Base-by-base conservation (phyloP, 2,329 filamentous ascomycete species). In the Myotisia sp. region DNA sequence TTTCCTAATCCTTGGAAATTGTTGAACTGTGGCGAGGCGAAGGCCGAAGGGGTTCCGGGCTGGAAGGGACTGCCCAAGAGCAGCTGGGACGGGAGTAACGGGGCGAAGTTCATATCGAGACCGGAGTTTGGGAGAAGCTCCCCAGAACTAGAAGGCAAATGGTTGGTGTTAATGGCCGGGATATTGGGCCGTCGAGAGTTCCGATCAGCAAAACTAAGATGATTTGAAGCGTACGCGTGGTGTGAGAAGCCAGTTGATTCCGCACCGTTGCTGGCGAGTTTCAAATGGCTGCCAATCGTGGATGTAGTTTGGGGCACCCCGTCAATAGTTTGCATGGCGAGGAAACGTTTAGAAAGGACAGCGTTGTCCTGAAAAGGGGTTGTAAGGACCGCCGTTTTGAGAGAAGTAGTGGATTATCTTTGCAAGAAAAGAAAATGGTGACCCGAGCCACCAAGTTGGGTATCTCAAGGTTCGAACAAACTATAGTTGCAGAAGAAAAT, bases 101-200 rank as follows among this genome's bases (percentile, higher is more conserved):
- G 87, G 7, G 90, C 94, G 60, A 94, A 95, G 62, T 95, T 90
- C 87, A 95, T 94, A 53, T 95, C 90, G 53, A 85, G 92, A 27
- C 73, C 84, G 32, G 37, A 87, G 27, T 81, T 85, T 16, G 81
- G 87, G 45, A 79, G 69, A 73, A 93, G 74, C 44, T 92, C 85
- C 48, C 70, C 71, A 39, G 62, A 65, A 54, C 68, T 74, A 50
- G 71, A 68, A 42, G 66, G 62, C 35, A 59, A 61, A 42, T 74
- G 65, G 52, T 79, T 76, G 14, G 90, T 94, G 59, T 94, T 94
- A 64, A 95, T 92, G 43, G 79, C 76, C 43, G 87, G 84, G 51
- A 95, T 81, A 62, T 92, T 92, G 42, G 59, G 59, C 47, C 85
- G 74, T 50, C 86, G 79, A 46, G 80, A 75, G 59, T 92, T 84